Evolutionary conservation across 2,329 filamentous ascomycete genomes (phyloP), one percentile per base, ranked within the genome.

Genomic region (Pseudogymnoascus sp.): DNA sequence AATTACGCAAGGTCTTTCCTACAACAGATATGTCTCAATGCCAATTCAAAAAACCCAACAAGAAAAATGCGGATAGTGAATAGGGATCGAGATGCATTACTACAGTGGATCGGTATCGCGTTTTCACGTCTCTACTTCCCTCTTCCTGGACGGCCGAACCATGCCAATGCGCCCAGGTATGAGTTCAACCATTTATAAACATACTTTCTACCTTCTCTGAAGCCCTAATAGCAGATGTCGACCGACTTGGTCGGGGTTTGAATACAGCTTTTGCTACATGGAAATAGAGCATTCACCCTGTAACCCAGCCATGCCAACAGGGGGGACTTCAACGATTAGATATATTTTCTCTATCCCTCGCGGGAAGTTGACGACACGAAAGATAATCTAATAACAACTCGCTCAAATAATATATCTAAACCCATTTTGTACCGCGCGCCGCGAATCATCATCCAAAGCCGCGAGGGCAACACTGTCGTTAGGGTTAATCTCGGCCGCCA

Each of bases 351-450:
- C 17, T 21, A 11, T 42, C 40, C 21, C 17, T 21, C 17, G 17
- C 11, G 4, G 40, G 40, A 42, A 21, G 17, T 42, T 42, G 40
- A 21, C 19, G 40, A 19, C 10, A 8, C 9, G 15, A 0, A 38
- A 38, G 1, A n/a, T 9, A 38, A 62, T 62, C 21, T 62, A 50
- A 42, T 53, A 31, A 28, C 17, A 50, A 2, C 26, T n/a, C 19
- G 31, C 61, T 60, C 36, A 47, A 33, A 59, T 38, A 23, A 63
- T 36, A 63, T 63, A 63, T 63, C 61, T 63, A 38, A 63, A 63
- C 5, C 42, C 42, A 59, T 63, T 53, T 23, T 57, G 47, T 31
- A 63, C 40, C 10, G 61, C 61, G 10, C 47, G 40, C 26, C 21
- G 23, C 15, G 61, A 59, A 57, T 63, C 61, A 57, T 57, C 42